Base-by-base conservation (phyloP, 768 basidiomycete species). In the Leccinum subgranulosum region DNA sequence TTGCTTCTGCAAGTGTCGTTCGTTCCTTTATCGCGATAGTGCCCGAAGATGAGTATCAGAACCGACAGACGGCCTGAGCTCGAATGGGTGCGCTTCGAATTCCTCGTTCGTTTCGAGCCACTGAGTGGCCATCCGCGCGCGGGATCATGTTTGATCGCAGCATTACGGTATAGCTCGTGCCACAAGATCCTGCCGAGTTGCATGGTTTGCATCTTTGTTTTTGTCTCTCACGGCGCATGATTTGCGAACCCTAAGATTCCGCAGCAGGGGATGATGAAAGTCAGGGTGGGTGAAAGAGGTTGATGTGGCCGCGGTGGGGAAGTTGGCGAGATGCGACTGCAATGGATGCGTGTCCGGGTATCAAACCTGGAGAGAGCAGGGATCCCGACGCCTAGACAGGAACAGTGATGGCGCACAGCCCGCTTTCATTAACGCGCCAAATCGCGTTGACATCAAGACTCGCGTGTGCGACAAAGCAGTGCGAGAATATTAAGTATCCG, bases 121-220 rank as follows among this genome's bases (percentile, higher is more conserved):
- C n/a, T n/a, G n/a, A 28, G 49, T 58, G 56, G 33, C 53, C 51
- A 57, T 54, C 58, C 52, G 3, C 33, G 23, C 17, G 21, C 39
- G n/a, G 11, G 36, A 60, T 48, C 57, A 54, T 10, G 45, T 64
- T 58, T 65, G 65, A 66, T 66, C 51, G 53, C 62, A 53, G 29
- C 41, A 27, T 57, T 53, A 48, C 23, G 62, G 43, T 33, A 64
- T 34, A 1, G 7, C 0, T 21, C 2, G 43, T 34, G 3, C 39
- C 49, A 41, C 23, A n/a, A 45, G 33, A 50, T 47, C 14, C 29
- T 25, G 48, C 10, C 49, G 31, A 39, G 39, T 9, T 39, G 11
- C 29, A 31, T 31, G 12, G 53, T 28, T 2, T 39, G 31, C 2
- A 31, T 43, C 33, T 21, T 47, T 63, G 36, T 15, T 41, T 34